Evolutionary conservation across 768 basidiomycete genomes (phyloP), one percentile per base, ranked within the genome.

Genomic region (Royoungia palumana): DNA sequence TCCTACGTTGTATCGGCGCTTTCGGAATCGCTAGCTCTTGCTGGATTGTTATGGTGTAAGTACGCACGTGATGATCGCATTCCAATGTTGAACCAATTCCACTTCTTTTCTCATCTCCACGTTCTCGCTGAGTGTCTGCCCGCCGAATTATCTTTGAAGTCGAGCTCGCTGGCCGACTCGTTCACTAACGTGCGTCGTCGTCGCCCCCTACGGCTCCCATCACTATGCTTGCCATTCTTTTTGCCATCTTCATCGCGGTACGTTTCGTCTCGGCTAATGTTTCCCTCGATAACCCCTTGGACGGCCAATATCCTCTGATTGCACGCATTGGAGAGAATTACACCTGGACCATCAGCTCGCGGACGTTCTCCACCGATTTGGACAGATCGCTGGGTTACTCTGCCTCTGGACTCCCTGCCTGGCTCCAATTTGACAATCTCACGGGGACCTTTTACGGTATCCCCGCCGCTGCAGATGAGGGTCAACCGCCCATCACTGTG

Each of bases 251-350:
- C 58, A 67, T 68, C 55, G 61, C 74, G 54, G 62, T 65, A 53
- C 62, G 71, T 41, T 62, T 65, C 40, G 66, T 64, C 46, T 70
- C 73, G 35, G 74, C 76, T 53, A 71, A 78, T 47, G 72, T 80
- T 36, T 70, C 64, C 48, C 72, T 93, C 37, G 61, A 72, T 41
- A 78, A 79, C 62, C 81, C 88, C 24, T 71, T 91, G 35, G 74
- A 80, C 52, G 72, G 73, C 27, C 94, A 98, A 69, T 78, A 82
- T 37, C 92, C 94, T 17, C 75, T 76, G 36, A 80, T 96, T 51
- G 92, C 90, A 19, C 83, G 89, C 50, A 67, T 83, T 34, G 72
- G 73, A 61, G 56, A 78, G 46, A 71, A 74, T 37, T 98, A 80
- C 65, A 72, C 75, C 40, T 97, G 90, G 85, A 66, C 82, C 13